Evolutionary conservation across 352 stramenopile genomes (phyloP), one percentile per base, ranked within the genome.

Genomic region (Globisporangium nunn): DNA sequence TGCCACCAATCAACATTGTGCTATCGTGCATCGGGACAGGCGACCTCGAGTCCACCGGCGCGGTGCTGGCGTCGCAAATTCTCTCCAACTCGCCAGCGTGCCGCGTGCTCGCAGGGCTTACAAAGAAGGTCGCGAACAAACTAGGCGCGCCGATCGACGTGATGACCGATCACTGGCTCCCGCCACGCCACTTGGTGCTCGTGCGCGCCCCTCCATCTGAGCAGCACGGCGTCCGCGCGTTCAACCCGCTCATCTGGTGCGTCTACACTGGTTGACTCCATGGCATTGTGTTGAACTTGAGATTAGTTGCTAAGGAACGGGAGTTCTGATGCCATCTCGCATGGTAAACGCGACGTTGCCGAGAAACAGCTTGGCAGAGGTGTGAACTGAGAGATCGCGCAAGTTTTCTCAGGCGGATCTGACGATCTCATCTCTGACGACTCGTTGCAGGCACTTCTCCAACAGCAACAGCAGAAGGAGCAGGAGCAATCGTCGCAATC

Each of bases 51-150:
- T 92, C 79, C 61, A 82, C 65, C 0, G 81, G 80, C 1, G 61
- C 62, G 4, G 71, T 66, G 15, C 33, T 72, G 0, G 69, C 68
- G 1, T 54, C 68, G 0, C 70, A 91, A 33, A 65, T 92, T 6
- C 54, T 92, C 17, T 78, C 74, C 28, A 90, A 88, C 47, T 91
- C 80, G 7, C 81, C 80, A 4, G 70, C 81, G 3, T 90, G 81
- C 48, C 81, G 81, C 3, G 78, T 92, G 10, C 64, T 93, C 10
- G 79, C 80, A 2, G 84, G 84, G 2, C 64, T 93, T 28, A 92
- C 84, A 12, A 93, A 93, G 63, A 91, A 92, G 63, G 74, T 91
- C 37, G 84, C 76, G 33, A 91, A 88, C 63, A 92, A 93, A 47
- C 66, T 93, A 2, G 84, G 84, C 12, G 66, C 78, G 0, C 84